Evolutionary conservation across 805 yeast species (phyloP).

Genomic region (Kodamaea leandrae): DNA sequence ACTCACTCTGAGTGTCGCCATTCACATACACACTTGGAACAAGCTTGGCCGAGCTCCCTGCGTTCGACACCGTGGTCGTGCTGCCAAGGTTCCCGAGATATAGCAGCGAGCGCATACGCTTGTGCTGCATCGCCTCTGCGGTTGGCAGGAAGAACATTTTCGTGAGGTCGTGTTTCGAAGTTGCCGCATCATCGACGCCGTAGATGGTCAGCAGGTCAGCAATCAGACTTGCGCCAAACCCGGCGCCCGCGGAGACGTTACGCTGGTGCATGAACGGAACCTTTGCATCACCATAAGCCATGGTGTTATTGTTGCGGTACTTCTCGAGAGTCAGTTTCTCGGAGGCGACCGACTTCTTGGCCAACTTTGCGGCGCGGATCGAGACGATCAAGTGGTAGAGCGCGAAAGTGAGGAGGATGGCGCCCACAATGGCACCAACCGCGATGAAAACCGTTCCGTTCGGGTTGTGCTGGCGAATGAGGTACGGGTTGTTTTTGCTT

Average conservation of each 20-base stretch:
- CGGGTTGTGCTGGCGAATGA: conserved; percentile 51
- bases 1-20: conserved; percentile 37
- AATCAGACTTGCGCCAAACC: conserved; percentile 21
- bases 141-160: conserved; percentile 77
- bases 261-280: conserved; percentile 33
- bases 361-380: conserved; percentile 47
- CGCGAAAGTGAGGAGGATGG: conserved; percentile 49
- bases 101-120: conserved; percentile 29
- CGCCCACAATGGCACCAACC: conserved; percentile 68
- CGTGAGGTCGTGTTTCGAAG: conserved; percentile 42
- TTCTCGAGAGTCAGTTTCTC: conserved; percentile 34
- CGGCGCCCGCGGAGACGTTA: conserved; percentile 19
- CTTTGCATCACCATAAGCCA: conserved; percentile 34
- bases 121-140: conserved; percentile 61
- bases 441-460: conserved; percentile 83
- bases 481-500: conserved; percentile 60
- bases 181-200: conserved; percentile 27
- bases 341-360: conserved; percentile 42
- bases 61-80: conserved; percentile 12
- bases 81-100: conserved; percentile 11
- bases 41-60: conserved; percentile 13
- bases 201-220: conserved; percentile 34
- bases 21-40: conserved; percentile 40
- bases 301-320: conserved; percentile 28
- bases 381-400: conserved; percentile 53